These are phyloP conservation scores for Pyrenochaeta sp. DNA, from an alignment of 2,329 filamentous ascomycete species.

Conservation along the genomic window DNA sequence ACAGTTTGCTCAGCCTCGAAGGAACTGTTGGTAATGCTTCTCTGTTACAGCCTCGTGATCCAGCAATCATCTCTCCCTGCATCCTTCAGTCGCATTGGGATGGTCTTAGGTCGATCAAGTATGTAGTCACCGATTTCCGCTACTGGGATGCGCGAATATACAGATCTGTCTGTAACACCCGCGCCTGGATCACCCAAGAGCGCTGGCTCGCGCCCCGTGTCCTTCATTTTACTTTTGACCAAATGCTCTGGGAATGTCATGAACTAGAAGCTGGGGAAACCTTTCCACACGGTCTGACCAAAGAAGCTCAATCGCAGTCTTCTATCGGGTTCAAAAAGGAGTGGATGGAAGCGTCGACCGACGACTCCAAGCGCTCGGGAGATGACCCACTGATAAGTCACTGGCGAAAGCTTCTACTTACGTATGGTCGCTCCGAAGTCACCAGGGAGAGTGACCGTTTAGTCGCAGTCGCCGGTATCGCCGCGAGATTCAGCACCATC, in stretches of 20 bases:
- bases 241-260: conserved; percentile 24
- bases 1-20: conserved; percentile 11
- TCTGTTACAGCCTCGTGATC: conserved; percentile 8
- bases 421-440: too few relatives aligned
- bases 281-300: not conserved
- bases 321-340: too few relatives aligned
- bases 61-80: not conserved
- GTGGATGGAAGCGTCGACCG: too few relatives aligned
- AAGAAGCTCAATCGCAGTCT: too few relatives aligned
- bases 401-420: too few relatives aligned
- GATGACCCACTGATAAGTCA: too few relatives aligned
- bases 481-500: not conserved
- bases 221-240: conserved; percentile 17
- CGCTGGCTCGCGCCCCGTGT: conserved; percentile 16
- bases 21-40: not conserved
- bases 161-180: conserved; percentile 4
- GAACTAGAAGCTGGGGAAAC: conserved; percentile 2
- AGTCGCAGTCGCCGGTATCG: not conserved
- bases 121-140: not conserved
- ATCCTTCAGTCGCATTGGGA: too few relatives aligned
- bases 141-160: not conserved
- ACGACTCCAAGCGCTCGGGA: too few relatives aligned
- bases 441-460: not conserved
- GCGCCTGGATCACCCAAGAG: conserved; percentile 29
- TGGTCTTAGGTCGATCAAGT: not conserved